Evolutionary conservation across 176 grass and related monocot species (phyloP).

Genomic region (Coix lacrymajobi): DNA sequence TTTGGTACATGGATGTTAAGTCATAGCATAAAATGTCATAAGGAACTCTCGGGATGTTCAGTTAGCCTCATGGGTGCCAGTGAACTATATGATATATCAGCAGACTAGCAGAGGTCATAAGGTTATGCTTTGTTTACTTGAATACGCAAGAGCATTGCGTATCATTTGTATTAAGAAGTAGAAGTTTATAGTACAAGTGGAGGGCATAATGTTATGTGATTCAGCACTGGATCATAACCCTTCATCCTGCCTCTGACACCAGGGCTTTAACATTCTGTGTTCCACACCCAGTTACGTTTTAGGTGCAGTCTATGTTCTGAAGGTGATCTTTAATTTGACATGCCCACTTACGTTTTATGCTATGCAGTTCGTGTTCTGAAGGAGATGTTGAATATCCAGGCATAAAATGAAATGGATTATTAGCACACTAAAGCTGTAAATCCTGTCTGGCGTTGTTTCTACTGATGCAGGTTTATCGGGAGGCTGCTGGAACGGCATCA

Average conservation of each 20-base stretch:
- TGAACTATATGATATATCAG: not conserved
- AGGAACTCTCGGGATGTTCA: not conserved
- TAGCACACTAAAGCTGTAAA: not conserved
- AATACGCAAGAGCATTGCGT: too few relatives aligned
- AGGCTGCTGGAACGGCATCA: conserved; percentile 60
- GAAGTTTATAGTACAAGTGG: too few relatives aligned
- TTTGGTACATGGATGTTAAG: not conserved
- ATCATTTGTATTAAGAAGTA: too few relatives aligned
- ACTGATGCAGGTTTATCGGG: conserved; percentile 47
- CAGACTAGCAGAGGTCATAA: too few relatives aligned
- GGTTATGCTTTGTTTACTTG: too few relatives aligned
- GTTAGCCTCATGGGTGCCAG: not conserved
- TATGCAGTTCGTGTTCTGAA: not conserved
- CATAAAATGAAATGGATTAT: not conserved
- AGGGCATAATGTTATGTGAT: not conserved
- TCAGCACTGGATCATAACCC: not conserved
- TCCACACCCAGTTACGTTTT: not conserved
- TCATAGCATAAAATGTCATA: not conserved
- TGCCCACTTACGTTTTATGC: not conserved
- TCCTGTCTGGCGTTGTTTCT: not conserved
- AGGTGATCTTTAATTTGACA: not conserved
- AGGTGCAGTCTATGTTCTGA: not conserved
- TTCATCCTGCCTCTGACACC: not conserved
- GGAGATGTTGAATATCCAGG: not conserved
- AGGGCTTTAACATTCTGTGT: not conserved